These are phyloP conservation scores for Dendrocalamus latiflorus DNA, from an alignment of 202 grass and related monocot species.

Conservation along the genomic window DNA sequence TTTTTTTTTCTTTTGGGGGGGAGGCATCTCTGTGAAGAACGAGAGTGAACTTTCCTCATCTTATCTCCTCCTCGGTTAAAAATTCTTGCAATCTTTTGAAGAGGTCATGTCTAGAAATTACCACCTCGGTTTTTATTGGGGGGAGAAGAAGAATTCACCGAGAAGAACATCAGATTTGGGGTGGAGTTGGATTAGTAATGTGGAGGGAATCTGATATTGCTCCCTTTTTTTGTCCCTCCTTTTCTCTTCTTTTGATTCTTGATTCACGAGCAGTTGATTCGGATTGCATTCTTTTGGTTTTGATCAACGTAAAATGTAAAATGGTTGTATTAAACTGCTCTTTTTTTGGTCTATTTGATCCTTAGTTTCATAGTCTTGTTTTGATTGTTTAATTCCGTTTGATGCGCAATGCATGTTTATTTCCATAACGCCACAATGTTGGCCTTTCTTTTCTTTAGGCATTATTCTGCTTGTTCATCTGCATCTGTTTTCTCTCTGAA, in stretches of 20 bases:
- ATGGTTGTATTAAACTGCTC: not conserved
- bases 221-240: not conserved
- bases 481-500: not conserved
- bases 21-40: conserved; percentile 5
- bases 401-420: not conserved
- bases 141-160: not conserved
- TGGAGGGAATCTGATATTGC: not conserved
- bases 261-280: conserved; percentile 21
- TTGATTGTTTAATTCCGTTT: not conserved
- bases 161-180: conserved; percentile 11
- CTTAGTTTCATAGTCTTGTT: not conserved
- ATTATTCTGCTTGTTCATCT: not conserved
- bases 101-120: not conserved
- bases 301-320: conserved; percentile 11
- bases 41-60: not conserved
- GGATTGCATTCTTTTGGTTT: not conserved
- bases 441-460: not conserved
- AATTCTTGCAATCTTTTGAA: not conserved
- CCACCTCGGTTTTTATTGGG: not conserved
- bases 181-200: conserved; percentile 19
- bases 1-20: not conserved
- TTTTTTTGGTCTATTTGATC: not conserved
- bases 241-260: not conserved
- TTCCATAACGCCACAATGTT: not conserved
- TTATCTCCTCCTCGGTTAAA: not conserved